Evolutionary conservation across 352 stramenopile species (phyloP), one percentile per base, ranked within the genome.

Genomic region (Lagenidium sp.): DNA sequence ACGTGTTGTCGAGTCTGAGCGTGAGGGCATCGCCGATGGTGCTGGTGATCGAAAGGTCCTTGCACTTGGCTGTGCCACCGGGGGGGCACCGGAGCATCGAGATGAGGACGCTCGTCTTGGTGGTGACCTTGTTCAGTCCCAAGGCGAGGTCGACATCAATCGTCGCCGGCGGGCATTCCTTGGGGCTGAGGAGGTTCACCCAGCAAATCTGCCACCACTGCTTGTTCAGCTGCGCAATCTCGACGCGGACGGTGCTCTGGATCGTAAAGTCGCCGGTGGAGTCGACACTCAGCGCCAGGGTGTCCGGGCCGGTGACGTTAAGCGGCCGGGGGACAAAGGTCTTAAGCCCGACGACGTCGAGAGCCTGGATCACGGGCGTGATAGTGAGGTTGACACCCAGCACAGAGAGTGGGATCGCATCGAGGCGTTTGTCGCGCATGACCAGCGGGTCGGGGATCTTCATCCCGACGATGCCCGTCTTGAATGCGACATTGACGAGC

Each of bases 191-290:
- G 30, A 71, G 36, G 54, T 79, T 54, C 36, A 68, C 65, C 62
- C 65, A 80, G 65, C 69, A 81, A 38, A 82, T 55, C 43, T 76
- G 58, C 47, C 67, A 82, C 68, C 72, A 85, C 44, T 72, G 68
- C 47, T 75, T 58, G 53, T 82, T 44, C 22, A 65, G 57, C 63
- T 79, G 67, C 41, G 63, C 55, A 44, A 82, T 66, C 41, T 72
- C 53, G 29, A 85, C 43, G 20, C 44, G 53, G 22, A 85, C 18
- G 23, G 53, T 68, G 30, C 46, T 64, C 37, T 63, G 36, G 13
- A 77, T 20, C 16, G 62, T 39, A 24, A 82, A 41, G 12, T 44
- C 58, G 24, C 59, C 67, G 2, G 55, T 65, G 38, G 82, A 81
- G 48, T 55, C 45, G 25, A 60, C 64, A 29, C 68, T 68, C 26